Base-by-base conservation (phyloP, 305 asterid genomes). In the Fraxinus angustifolia region DNA sequence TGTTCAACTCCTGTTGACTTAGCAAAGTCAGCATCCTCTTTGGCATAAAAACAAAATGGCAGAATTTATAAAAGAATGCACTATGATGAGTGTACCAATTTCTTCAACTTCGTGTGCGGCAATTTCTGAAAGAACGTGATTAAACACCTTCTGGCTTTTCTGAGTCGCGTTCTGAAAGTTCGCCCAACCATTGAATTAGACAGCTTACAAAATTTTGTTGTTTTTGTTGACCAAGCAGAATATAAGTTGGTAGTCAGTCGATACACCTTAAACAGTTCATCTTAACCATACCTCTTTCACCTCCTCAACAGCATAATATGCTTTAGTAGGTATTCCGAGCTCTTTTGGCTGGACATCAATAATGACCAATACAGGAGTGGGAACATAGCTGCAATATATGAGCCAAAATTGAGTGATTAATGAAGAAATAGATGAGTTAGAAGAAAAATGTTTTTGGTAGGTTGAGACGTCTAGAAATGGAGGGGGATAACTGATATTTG, bases 71-170 rank as follows among this genome's bases (percentile, higher is more conserved):
- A 28, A 11, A 35, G 34, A 79, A 79, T 70, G 73, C 36, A 65
- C 58, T 8, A 73, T 21, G 53, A 76, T 72, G 42, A 67, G 28
- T 83, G 11, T 89, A 94, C 98, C 98, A 31, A 94, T 94, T 92
- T 94, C 98, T 89, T 94, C 98, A 75, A 94, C 98, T 88, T 94
- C 98, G 75, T 94, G 97, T 73, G 97, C 98, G 68, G 98, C 98
- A 33, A 94, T 94, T 89, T 93, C 98, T 14, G 98, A 94, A 79
- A 95, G 93, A 81, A 89, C 97, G 14, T 94, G 98, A 38, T 92
- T 95, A 75, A 94, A 94, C 58, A 93, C 97, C 81, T 91, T 93
- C 88, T 94, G 97, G 88, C 97, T 94, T 88, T 94, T 94, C 87
- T 92, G 97, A 75, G 98, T 93, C 45, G 97, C 98, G 76, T 94